phyloP scores from a whole-genome alignment of 495 filamentous ascomycete species.

The Bacidia rubella region DNA sequence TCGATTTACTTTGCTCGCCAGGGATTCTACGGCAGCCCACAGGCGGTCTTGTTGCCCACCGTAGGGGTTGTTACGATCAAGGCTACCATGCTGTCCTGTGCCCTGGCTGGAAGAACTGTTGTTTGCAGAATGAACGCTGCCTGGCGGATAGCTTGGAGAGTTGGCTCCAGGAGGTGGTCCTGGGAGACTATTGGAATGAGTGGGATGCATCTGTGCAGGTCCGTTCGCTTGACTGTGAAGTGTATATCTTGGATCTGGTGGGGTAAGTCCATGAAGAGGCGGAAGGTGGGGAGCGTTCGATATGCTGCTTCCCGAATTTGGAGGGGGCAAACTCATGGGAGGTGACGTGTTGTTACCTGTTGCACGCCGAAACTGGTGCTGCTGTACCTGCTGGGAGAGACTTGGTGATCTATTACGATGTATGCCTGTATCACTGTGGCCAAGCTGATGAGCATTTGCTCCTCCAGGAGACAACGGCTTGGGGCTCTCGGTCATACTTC shows the following conservation, averaged over 20 bases:
- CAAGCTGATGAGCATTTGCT: conserved; percentile 43
- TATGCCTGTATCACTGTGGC: conserved; percentile 33
- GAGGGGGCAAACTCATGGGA: conserved; percentile 22
- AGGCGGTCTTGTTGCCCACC: conserved; percentile 29
- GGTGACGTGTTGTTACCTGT: conserved; percentile 26
- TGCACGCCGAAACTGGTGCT: conserved; percentile 46
- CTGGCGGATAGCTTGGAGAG: conserved; percentile 17
- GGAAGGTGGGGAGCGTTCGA: conserved; percentile 37
- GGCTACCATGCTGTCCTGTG: conserved; percentile 17
- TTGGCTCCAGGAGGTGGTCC: conserved; percentile 8
- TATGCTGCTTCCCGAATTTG: conserved; percentile 12
- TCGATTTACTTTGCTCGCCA: conserved; percentile 17
- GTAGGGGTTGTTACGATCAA: conserved; percentile 13
- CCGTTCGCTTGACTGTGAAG: conserved; percentile 24
- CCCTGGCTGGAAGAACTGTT: conserved; percentile 24
- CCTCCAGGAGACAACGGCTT: conserved; percentile 72
- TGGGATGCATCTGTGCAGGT: conserved; percentile 10
- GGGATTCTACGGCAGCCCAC: conserved; percentile 31
- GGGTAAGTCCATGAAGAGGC: conserved; percentile 35
- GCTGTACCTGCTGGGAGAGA: conserved; percentile 52
- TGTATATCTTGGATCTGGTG: conserved; percentile 33
- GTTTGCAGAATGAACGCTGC: conserved; percentile 28
- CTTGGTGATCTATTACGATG: conserved; percentile 57
- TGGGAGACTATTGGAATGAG: conserved; percentile 4
- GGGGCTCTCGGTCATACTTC: conserved; percentile 71